Evolutionary conservation across 1,284 basidiomycete species (phyloP).

Genomic region (Ceratobasidium sp.): DNA sequence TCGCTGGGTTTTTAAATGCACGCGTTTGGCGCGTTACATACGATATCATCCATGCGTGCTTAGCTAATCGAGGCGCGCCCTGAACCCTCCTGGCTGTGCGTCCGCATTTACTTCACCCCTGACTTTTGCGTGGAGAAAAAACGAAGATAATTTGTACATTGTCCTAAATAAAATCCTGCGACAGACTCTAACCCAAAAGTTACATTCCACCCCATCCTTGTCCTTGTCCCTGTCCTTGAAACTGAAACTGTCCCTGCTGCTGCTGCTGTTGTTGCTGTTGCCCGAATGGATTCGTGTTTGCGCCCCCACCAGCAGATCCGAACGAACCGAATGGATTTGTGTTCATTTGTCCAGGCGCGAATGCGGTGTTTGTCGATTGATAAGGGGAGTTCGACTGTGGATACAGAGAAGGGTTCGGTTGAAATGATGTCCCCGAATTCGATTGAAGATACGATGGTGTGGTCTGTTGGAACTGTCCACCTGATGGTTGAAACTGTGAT

Average conservation of each 20-base stretch:
- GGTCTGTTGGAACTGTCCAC: slow-evolving; percentile 20
- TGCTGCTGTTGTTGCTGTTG: slow-evolving; percentile 23
- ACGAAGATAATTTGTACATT: background rate
- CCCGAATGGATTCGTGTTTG: slow-evolving; percentile 32
- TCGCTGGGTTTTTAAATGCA: slow-evolving; percentile 14
- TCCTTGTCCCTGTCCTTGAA: slow-evolving; percentile 12
- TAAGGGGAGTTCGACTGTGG: slow-evolving; percentile 38
- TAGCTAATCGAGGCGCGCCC: slow-evolving; percentile 23
- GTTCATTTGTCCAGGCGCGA: slow-evolving; percentile 3
- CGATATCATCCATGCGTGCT: background rate
- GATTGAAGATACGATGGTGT: slow-evolving; percentile 23
- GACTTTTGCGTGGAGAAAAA: background rate
- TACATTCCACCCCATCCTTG: slow-evolving; percentile 42
- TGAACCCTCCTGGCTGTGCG: slow-evolving; percentile 3
- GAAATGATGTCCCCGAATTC: background rate
- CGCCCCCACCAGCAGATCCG: background rate
- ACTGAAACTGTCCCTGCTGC: slow-evolving; percentile 17
- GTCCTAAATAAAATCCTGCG: background rate
- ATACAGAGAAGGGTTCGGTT: slow-evolving; percentile 20
- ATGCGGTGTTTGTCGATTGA: slow-evolving; percentile 33
- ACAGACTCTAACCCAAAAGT: slow-evolving; percentile 3
- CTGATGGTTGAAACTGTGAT: slow-evolving; percentile 17
- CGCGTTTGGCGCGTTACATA: slow-evolving; percentile 5
- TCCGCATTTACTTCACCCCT: no score
- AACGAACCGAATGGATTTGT: slow-evolving; percentile 29